Percentiles rank a stretch among this genome's conserved stretches.
Conservation (phyloP, 805 yeast genomes). For the Candida sphagnicola region DNA sequence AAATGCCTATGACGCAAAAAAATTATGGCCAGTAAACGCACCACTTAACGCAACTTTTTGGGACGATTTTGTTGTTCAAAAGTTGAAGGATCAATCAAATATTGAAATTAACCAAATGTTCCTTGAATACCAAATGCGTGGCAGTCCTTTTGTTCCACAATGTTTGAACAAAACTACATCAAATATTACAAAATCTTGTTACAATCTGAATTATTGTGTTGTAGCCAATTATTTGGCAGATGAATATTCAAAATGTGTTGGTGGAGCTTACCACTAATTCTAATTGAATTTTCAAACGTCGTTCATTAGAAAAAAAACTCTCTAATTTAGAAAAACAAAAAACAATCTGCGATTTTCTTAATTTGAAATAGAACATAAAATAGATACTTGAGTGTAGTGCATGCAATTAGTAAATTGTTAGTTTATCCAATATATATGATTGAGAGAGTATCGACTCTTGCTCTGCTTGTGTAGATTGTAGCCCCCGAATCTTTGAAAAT, state of each 20-base stretch:
- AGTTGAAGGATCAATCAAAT: slow-evolving; percentile 34
- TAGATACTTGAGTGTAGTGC: no score
- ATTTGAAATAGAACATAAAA: no score
- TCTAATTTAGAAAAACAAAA: no score
- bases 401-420: no score
- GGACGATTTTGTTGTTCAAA: slow-evolving; percentile 48
- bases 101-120: slow-evolving; percentile 47
- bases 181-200: slow-evolving; percentile 16
- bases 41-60: slow-evolving; percentile 72
- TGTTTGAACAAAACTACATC: slow-evolving; percentile 30
- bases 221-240: slow-evolving; percentile 9
- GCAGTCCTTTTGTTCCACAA: slow-evolving; percentile 50
- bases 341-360: no score
- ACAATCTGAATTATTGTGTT: slow-evolving; percentile 18
- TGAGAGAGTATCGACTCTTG: no score
- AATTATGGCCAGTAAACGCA: slow-evolving; percentile 52
- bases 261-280: neutral
- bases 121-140: slow-evolving; percentile 46
- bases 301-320: no score
- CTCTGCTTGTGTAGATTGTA: no score
- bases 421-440: no score
- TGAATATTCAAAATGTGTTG: slow-evolving; percentile 12
- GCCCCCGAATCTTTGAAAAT: no score
- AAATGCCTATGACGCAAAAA: slow-evolving; percentile 46
- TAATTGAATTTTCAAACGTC: slow-evolving; percentile 27